Evolutionary conservation across 176 grass and related monocot species (phyloP).

Genomic region (Aegilops sharonensis): DNA sequence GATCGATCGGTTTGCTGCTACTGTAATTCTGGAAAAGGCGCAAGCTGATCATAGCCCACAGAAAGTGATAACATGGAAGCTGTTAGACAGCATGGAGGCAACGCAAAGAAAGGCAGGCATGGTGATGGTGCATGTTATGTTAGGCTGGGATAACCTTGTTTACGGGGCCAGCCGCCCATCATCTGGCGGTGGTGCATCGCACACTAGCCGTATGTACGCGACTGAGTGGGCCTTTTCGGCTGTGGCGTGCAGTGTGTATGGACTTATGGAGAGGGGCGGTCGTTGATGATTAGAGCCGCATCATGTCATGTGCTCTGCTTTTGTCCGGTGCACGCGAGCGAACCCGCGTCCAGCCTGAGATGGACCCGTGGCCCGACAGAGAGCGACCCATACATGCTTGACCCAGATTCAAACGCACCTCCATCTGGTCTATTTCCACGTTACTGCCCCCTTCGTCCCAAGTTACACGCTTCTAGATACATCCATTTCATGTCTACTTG

Average conservation of each 20-base stretch:
- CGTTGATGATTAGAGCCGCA: not conserved
- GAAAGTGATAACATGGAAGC: not conserved
- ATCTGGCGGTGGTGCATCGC: conserved; percentile 14
- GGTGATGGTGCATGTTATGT: not conserved
- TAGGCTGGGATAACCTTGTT: conserved; percentile 27
- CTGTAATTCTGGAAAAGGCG: not conserved
- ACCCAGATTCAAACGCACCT: not conserved
- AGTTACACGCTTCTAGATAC: too few species aligned
- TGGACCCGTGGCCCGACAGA: conserved; percentile 19
- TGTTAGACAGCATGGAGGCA: not conserved
- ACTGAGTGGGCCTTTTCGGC: not conserved
- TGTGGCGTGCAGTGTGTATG: not conserved
- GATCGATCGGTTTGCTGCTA: not conserved
- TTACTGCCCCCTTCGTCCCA: too few species aligned
- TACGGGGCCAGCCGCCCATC: not conserved
- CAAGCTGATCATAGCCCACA: not conserved
- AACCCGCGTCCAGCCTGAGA: not conserved
- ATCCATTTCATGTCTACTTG: too few species aligned
- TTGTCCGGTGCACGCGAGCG: not conserved
- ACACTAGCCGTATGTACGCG: conserved; percentile 20
- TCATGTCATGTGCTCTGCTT: not conserved
- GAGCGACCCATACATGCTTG: conserved; percentile 7
- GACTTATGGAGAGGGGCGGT: not conserved
- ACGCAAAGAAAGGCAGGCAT: not conserved
- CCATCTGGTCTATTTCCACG: not conserved